phyloP scores from a whole-genome alignment of 306 rosid species.

The Gastrolobium bilobum region DNA sequence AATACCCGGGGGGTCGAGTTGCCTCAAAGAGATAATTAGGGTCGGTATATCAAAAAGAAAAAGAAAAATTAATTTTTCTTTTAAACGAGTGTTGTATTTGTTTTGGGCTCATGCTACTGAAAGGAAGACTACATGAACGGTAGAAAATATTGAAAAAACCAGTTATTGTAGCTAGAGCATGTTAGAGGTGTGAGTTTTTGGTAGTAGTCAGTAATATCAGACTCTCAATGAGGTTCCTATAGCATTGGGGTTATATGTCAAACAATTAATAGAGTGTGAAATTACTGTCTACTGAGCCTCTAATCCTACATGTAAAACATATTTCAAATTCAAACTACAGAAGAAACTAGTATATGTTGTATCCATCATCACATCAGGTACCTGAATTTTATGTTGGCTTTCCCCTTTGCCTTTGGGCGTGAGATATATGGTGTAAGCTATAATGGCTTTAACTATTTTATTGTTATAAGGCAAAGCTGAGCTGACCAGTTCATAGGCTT shows the following conservation, averaged over 20 bases:
- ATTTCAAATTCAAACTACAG: not conserved
- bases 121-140: slow-evolving; percentile 1
- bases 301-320: not conserved
- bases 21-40: too few relatives aligned
- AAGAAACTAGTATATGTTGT: slow-evolving; percentile 1
- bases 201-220: slow-evolving; percentile 1
- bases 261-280: not conserved
- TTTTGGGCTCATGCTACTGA: not conserved
- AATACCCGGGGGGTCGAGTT: too few relatives aligned
- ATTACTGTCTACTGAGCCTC: not conserved
- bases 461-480: slow-evolving; percentile 12
- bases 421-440: slow-evolving; percentile 8
- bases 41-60: too few relatives aligned
- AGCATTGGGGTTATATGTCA: slow-evolving; percentile 6
- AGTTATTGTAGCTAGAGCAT: not conserved
- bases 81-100: not conserved
- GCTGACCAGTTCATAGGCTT: not conserved
- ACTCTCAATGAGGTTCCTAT: not conserved
- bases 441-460: not conserved
- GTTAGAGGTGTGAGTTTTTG: slow-evolving; percentile 15
- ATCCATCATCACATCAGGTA: not conserved
- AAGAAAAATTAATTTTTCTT: not conserved
- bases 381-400: not conserved
- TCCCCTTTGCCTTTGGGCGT: not conserved
- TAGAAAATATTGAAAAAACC: not conserved